phyloP scores from a whole-genome alignment of 176 grass and related monocot genomes.

The Bonia amplexicaulis region DNA sequence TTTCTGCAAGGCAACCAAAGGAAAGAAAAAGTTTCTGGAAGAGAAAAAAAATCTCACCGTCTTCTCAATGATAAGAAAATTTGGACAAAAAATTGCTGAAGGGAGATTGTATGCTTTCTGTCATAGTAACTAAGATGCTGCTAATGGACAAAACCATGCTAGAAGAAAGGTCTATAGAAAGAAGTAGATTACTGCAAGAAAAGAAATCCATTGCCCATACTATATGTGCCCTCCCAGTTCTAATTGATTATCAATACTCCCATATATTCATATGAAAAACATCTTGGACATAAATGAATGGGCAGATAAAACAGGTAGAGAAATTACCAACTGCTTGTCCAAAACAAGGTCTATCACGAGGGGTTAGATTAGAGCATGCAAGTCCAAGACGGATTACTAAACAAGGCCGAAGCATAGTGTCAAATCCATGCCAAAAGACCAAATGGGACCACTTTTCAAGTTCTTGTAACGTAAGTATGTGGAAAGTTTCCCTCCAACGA shows the following conservation, averaged over 20 bases:
- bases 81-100: neutral
- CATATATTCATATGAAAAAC: neutral
- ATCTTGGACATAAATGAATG: neutral
- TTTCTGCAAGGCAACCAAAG: constrained; percentile 21
- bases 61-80: neutral
- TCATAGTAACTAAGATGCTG: neutral
- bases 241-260: constrained; percentile 11
- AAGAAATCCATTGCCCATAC: constrained; percentile 19
- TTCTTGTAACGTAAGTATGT: constrained; percentile 85
- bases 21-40: neutral
- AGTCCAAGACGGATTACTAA: constrained; percentile 84
- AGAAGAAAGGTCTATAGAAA: constrained; percentile 24
- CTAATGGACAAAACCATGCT: neutral
- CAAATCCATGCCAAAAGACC: constrained; percentile 96
- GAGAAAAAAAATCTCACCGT: neutral
- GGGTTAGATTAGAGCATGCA: constrained; percentile 73
- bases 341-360: constrained; percentile 69
- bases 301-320: constrained; percentile 10
- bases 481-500: constrained; percentile 81
- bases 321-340: constrained; percentile 95
- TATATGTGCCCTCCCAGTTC: neutral
- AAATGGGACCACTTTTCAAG: constrained; percentile 94
- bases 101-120: neutral
- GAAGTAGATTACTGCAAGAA: neutral
- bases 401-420: constrained; percentile 81